Conservation (phyloP, 169 alveolate species). For the Plasmodium sp. region DNA sequence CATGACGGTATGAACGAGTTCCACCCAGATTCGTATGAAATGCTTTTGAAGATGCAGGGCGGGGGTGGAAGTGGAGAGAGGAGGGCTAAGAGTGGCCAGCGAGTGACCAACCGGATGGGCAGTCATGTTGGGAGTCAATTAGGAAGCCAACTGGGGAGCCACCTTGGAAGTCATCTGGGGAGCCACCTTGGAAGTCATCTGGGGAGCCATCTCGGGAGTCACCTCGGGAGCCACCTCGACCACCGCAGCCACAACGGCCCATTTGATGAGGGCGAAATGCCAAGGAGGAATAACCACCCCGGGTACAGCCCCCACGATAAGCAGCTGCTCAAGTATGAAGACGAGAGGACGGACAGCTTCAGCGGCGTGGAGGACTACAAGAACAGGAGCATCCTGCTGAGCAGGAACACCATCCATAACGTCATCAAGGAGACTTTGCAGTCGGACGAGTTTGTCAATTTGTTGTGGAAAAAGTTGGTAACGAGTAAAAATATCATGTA, state of each 20-base stretch:
- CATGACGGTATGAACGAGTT: not conserved
- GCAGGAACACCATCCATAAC: conserved; percentile 18
- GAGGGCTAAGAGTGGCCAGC: not conserved
- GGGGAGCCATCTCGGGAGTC: not conserved
- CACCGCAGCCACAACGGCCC: not conserved
- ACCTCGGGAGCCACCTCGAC: not conserved
- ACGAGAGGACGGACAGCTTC: not conserved
- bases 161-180: not conserved
- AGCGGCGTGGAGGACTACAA: not conserved
- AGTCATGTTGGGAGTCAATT: not conserved
- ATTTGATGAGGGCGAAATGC: not conserved
- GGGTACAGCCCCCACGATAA: not conserved
- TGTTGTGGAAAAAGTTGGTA: conserved; percentile 34
- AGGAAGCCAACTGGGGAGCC: not conserved
- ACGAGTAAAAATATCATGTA: not conserved
- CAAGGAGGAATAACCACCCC: not conserved
- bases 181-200: not conserved
- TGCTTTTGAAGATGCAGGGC: conserved; percentile 25
- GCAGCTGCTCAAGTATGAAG: not conserved
- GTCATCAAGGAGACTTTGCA: conserved; percentile 58
- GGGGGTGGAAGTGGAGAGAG: conserved; percentile 16
- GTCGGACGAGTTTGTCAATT: conserved; percentile 47
- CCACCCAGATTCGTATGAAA: conserved; percentile 35
- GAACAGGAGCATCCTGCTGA: conserved; percentile 22
- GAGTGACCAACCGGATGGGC: not conserved